Percentiles rank a stretch among this genome's conserved stretches.
phyloP scores from a whole-genome alignment of 805 yeast species.

The Kodamaea neixiangensis region DNA sequence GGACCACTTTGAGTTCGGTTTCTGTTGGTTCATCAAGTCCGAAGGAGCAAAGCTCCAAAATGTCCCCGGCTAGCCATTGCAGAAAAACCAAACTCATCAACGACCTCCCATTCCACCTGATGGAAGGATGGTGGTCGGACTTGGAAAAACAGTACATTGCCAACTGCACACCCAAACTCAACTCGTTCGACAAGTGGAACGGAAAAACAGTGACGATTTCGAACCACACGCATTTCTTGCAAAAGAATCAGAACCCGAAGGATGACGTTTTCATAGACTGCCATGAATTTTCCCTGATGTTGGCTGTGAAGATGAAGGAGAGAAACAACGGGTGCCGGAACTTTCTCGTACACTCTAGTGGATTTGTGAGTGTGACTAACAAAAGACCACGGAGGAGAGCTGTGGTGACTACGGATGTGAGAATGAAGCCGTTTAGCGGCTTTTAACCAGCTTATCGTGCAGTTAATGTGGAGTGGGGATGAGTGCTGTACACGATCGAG shows the following conservation, averaged over 20 bases:
- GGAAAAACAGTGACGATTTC: slow-evolving; percentile 14
- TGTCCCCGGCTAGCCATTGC: not conserved
- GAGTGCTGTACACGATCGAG: too few species aligned
- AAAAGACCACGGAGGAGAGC: not conserved
- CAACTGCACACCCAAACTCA: slow-evolving; percentile 39
- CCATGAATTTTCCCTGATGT: not conserved
- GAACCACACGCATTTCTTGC: slow-evolving; percentile 9
- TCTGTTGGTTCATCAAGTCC: not conserved
- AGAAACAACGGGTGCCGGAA: slow-evolving; percentile 18
- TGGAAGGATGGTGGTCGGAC: slow-evolving; percentile 20
- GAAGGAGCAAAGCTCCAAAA: not conserved
- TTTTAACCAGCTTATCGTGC: too few species aligned
- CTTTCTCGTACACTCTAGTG: slow-evolving; percentile 30
- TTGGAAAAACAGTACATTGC: slow-evolving; percentile 39
- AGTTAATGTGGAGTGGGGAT: too few species aligned
- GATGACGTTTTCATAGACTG: slow-evolving; percentile 12
- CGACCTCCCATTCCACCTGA: slow-evolving; percentile 6
- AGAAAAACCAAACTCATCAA: slow-evolving; percentile 9
- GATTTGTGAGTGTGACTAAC: slow-evolving; percentile 25
- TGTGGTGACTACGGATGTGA: too few species aligned
- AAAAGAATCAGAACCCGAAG: not conserved
- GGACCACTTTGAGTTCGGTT: not conserved
- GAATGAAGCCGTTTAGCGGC: too few species aligned
- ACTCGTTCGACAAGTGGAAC: slow-evolving; percentile 42
- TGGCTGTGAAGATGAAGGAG: not conserved